Base-by-base conservation (phyloP, 768 basidiomycete species). In the Suillus placidus region DNA sequence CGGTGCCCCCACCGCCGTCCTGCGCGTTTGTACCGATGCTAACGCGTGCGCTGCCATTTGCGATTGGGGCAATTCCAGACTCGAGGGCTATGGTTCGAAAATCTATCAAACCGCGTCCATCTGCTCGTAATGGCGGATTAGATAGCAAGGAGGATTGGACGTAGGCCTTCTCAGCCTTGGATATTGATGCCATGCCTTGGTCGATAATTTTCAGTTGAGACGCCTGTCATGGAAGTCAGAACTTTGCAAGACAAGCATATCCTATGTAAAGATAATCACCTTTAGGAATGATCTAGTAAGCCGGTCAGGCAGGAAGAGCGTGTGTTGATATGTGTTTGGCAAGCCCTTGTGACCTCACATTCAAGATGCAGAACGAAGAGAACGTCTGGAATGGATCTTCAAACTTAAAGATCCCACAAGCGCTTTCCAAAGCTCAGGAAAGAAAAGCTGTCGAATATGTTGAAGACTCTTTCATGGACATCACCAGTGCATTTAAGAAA, bases 11-110 rank as follows among this genome's bases (percentile, higher is more conserved):
- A 0, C 87, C 87, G 2, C 86, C 87, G 7, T 84, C 82, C 54
- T 80, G 80, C 32, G 82, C 78, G 66, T 79, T 80, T 68, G 81
- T 80, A 1, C 93, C 94, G n/a, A 95, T 84, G 68, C 81, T 86
- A 9, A 94, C 79, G 30, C 85, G 84, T 6, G 92, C 92, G 67
- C 93, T 94, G 7, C 94, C 94, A 66, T 95, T 94, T 23, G 94
- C 90, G 6, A 93, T 83, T 6, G 93, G 91, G 18, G 88, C 87
- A 2, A 91, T 84, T 26, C 90, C 91, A 0, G 92, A 92, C 77
- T 93, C 89, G 35, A 96, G 85, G 9, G 86, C 80, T 26, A 95
- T 82, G 0, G 84, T 77, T 35, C 94, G 83, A 70, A 85, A 95
- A 68, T 92, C 89, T 42, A 82, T 76, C 0, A 91, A 80, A 7